Evolutionary conservation across 768 basidiomycete species (phyloP), one percentile per base, ranked within the genome.

Genomic region (Mycena chlorophos): DNA sequence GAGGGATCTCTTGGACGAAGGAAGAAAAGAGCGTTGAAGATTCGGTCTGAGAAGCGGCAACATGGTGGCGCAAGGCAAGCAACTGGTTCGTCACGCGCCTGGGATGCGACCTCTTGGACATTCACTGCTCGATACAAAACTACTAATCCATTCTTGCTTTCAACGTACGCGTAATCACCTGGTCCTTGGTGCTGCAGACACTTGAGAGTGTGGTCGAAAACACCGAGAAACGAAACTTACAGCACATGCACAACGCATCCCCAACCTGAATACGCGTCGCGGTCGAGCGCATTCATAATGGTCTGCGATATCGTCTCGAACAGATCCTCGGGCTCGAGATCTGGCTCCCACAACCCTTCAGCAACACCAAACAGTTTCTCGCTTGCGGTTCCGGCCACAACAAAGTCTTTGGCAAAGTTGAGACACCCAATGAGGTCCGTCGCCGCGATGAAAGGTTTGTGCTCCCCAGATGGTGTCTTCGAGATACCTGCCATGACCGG

Each of bases 221-320:
- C 17, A 34, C 42, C 26, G 26, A 31, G 39, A 46, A 31, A 31
- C 12, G 17, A 31, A 14, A 75, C 92, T 80, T 71, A 96, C 94
- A 99, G 90, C 54, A 99, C 78, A 78, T 98, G 91, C 34, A 99
- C 97, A 52, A 97, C 73, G 31, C 87, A 93, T 39, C 97, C 97
- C 94, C 94, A 98, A 56, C 97, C 97, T 52, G 94, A 97, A 70
- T 85, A 92, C 20, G 96, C 94, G 73, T 98, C 97, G 45, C 97
- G 83, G 69, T 99, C 97, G 29, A 98, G 88, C 4, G 94, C 91
- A 65, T 95, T 98, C 71, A 98, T 71, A 57, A 99, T 73, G 5
- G 94, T 95, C 72, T 99, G 97, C 26, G 92, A 94, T 66, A 98
- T 94, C 2, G 97, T 98, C 78, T 99, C 97, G 67, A 99, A 99